Evolutionary conservation across 805 yeast species (phyloP).

Genomic region (Priceomyces melissophilus): DNA sequence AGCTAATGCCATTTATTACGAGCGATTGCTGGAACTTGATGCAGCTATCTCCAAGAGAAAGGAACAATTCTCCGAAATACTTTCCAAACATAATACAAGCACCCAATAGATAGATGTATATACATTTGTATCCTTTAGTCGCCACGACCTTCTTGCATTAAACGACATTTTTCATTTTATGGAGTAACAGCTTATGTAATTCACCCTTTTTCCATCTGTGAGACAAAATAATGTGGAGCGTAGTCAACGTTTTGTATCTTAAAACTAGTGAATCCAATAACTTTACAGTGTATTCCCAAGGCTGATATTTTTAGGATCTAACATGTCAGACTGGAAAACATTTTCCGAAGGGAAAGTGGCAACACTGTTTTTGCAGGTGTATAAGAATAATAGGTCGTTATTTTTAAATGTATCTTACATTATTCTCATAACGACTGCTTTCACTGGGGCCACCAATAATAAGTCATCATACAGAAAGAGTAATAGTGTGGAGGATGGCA

Average conservation of each 20-base stretch:
- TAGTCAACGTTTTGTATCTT: too few relatives aligned
- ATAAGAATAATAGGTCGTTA: constrained; percentile 37
- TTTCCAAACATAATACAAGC: constrained; percentile 3
- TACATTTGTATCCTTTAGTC: too few relatives aligned
- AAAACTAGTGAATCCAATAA: too few relatives aligned
- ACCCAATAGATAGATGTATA: neutral
- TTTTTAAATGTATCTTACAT: constrained; percentile 41
- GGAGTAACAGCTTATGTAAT: too few relatives aligned
- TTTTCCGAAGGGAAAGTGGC: neutral
- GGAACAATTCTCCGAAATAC: constrained; percentile 17
- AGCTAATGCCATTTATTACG: constrained; percentile 34
- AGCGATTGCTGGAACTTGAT: constrained; percentile 32
- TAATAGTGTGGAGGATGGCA: constrained; percentile 6
- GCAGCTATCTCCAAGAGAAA: constrained; percentile 20
- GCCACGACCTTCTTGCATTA: too few relatives aligned
- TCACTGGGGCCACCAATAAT: constrained; percentile 38
- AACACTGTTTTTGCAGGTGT: constrained; percentile 25
- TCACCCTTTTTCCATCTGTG: too few relatives aligned
- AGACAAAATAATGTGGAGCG: too few relatives aligned
- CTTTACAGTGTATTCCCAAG: too few relatives aligned
- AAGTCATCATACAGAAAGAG: constrained; percentile 10
- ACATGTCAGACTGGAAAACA: too few relatives aligned
- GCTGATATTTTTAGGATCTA: too few relatives aligned
- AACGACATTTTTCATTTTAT: too few relatives aligned
- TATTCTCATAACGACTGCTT: constrained; percentile 39